Percentiles rank a stretch among this genome's conserved stretches.
Conservation (phyloP, 2,329 filamentous ascomycete species). For the Trichophyton benhamiae region DNA sequence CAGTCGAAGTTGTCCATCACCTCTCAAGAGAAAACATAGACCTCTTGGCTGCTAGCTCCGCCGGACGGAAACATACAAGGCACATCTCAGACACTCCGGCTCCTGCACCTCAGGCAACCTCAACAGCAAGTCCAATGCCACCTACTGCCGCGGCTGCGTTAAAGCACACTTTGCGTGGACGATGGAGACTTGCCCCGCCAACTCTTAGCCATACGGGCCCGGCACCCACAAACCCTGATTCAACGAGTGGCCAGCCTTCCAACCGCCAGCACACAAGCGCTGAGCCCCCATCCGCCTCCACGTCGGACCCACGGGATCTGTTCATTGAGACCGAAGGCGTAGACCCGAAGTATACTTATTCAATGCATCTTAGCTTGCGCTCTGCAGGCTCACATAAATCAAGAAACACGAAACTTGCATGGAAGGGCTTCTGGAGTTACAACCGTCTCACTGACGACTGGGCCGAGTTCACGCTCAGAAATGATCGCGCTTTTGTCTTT, state of each 20-base stretch:
- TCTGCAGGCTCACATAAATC: slow-evolving; percentile 41
- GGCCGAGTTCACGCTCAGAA: slow-evolving; percentile 61
- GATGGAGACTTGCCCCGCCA: slow-evolving; percentile 50
- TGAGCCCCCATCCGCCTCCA: background rate
- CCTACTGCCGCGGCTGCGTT: slow-evolving; percentile 44
- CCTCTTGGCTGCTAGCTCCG: slow-evolving; percentile 21
- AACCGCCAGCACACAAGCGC: background rate
- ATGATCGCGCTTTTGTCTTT: slow-evolving; percentile 51
- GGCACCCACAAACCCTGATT: background rate
- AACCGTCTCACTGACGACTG: slow-evolving; percentile 83
- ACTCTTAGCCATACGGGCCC: background rate
- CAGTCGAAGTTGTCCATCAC: slow-evolving; percentile 74
- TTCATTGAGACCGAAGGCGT: slow-evolving; percentile 79
- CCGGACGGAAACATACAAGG: slow-evolving; percentile 26
- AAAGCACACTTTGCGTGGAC: slow-evolving; percentile 53
- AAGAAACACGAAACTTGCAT: slow-evolving; percentile 74
- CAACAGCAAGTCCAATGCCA: slow-evolving; percentile 22
- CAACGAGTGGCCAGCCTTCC: background rate
- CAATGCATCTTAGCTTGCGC: slow-evolving; percentile 63
- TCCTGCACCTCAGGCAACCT: slow-evolving; percentile 13
- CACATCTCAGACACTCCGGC: slow-evolving; percentile 30
- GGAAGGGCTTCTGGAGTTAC: slow-evolving; percentile 86
- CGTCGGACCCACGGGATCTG: slow-evolving; percentile 44
- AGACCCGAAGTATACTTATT: slow-evolving; percentile 66
- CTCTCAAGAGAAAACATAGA: slow-evolving; percentile 59